Evolutionary conservation across 257 asterid species (phyloP).

Genomic region (Nyctanthes arbortristis): DNA sequence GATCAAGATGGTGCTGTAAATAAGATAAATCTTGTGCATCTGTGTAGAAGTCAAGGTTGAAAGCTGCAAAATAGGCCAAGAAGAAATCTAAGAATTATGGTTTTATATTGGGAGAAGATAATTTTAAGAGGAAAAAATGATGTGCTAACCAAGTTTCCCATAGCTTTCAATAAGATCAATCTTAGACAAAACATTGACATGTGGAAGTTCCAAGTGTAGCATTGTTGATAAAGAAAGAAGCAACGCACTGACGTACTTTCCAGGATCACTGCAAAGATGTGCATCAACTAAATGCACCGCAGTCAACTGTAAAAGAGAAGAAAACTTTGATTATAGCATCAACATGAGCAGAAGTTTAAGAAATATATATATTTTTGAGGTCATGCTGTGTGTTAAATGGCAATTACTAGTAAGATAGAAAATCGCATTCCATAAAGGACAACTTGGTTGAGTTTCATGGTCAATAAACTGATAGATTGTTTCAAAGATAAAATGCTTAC

Average conservation of each 20-base stretch:
- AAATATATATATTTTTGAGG: conserved; percentile 11
- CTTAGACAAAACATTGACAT: conserved; percentile 91
- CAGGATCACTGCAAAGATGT: conserved; percentile 97
- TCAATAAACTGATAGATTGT: conserved; percentile 1
- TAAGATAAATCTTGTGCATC: conserved; percentile 88
- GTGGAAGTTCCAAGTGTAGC: conserved; percentile 97
- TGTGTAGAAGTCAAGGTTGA: conserved; percentile 95
- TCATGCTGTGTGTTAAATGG: background rate
- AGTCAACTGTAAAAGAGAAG: conserved; percentile 64
- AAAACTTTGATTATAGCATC: conserved; percentile 1
- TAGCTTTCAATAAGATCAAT: conserved; percentile 93
- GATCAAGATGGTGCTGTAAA: conserved; percentile 76
- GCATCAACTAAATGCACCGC: conserved; percentile 96
- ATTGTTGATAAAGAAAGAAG: conserved; percentile 87
- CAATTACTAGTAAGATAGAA: background rate
- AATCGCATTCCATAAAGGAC: conserved; percentile 14
- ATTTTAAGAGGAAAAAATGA: background rate
- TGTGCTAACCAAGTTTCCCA: conserved; percentile 74
- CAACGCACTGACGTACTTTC: conserved; percentile 90
- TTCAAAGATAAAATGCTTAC: conserved; percentile 41
- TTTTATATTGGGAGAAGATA: background rate
- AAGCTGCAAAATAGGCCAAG: conserved; percentile 56
- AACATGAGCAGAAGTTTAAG: background rate
- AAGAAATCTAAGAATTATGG: conserved; percentile 16
- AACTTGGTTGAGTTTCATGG: conserved; percentile 10